Evolutionary conservation across 1,284 basidiomycete species (phyloP), one percentile per base, ranked within the genome.

Genomic region (Ganoderma lucidum): DNA sequence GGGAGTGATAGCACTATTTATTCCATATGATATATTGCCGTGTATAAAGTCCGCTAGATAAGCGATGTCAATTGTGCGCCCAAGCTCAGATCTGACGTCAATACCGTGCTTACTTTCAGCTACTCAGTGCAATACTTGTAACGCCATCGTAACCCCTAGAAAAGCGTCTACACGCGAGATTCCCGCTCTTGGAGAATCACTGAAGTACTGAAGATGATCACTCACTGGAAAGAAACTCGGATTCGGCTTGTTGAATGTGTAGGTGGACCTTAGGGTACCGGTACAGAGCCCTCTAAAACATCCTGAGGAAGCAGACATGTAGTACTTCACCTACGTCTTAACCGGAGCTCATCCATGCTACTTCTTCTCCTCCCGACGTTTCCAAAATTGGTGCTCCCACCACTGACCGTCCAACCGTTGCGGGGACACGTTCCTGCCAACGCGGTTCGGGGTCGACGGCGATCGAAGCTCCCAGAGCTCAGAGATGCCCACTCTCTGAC

Each of bases 381-480:
- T 64, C 89, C 91, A 93, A 78, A 91, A 92, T 10, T 73, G 70
- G 73, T 91, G 85, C 42, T 86, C 81, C 81, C 83, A 85, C 89
- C 90, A 92, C 56, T 84, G 76, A 32, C 84, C 86, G 37, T 82
- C 75, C 56, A 88, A 76, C 72, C 80, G 84, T 63, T 83, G 79
- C 60, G 89, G 74, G 8, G 76, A 79, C 19, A 89, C 80, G 42
- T 71, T 75, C 74, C 90, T 83, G 42, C 88, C 89, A 30, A 80
- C 82, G 9, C 75, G 70, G 70, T 87, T 86, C 37, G 78, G 74
- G 41, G 55, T 70, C 1, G 81, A 75, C 3, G 82, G 81, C 56
- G 76, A 73, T 68, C 84, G 78, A 67, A 93, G 78, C 42, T 90
- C 64, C 93, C 94, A 98, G 0, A 98, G 77, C 66, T 93, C 88